Evolutionary conservation across 2,329 filamentous ascomycete genomes (phyloP).

Genomic region (Pezicula neosporulosa): DNA sequence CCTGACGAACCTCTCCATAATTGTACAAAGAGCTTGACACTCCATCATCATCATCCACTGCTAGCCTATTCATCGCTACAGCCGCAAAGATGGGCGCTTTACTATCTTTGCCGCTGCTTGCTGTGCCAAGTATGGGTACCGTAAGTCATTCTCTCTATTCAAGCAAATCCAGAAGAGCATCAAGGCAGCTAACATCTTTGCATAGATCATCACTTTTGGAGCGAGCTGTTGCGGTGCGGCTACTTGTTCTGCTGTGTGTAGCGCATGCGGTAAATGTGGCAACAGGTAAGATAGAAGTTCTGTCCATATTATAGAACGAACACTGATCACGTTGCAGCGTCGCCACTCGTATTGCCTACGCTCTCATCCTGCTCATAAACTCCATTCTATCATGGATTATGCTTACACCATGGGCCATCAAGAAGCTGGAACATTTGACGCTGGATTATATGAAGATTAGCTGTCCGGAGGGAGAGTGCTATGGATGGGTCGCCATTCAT

Average conservation of each 20-base stretch:
- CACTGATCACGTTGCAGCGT: slow-evolving; percentile 53
- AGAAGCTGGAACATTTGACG: slow-evolving; percentile 88
- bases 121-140: slow-evolving; percentile 79
- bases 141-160: slow-evolving; percentile 51
- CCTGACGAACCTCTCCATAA: too few relatives aligned
- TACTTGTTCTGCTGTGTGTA: slow-evolving; percentile 93
- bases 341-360: slow-evolving; percentile 94
- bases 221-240: slow-evolving; percentile 96
- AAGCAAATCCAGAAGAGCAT: background rate
- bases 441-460: slow-evolving; percentile 95
- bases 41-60: background rate
- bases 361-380: slow-evolving; percentile 91
- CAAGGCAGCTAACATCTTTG: slow-evolving; percentile 14
- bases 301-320: background rate
- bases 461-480: slow-evolving; percentile 86
- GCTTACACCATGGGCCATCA: slow-evolving; percentile 97
- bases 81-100: slow-evolving; percentile 74
- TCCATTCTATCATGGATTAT: slow-evolving; percentile 98
- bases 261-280: slow-evolving; percentile 92
- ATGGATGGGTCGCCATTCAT: slow-evolving; percentile 95
- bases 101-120: slow-evolving; percentile 84
- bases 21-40: background rate
- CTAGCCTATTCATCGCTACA: background rate
- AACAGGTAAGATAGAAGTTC: slow-evolving; percentile 63
- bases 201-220: slow-evolving; percentile 69